Conservation (phyloP, 164 flowering plant species). For the Amborella trichopoda region DNA sequence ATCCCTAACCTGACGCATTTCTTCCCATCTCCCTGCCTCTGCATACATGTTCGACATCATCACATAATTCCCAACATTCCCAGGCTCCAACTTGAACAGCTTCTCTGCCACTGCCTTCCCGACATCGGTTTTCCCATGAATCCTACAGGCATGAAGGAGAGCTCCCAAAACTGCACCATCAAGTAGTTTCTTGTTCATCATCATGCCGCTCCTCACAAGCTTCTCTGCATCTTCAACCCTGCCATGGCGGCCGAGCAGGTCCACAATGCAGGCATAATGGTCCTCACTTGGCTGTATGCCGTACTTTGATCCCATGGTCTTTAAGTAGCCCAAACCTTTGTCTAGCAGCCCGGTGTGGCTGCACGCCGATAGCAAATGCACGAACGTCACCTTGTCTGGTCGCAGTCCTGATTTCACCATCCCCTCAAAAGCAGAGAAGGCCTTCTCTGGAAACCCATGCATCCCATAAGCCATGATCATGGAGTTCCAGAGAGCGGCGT, state of each 20-base stretch:
- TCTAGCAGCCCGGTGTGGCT: slow-evolving; percentile 14
- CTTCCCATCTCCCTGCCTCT: no score
- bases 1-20: no score
- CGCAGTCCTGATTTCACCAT: slow-evolving; percentile 14
- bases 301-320: slow-evolving; percentile 12
- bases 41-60: no score
- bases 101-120: slow-evolving; percentile 38
- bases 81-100: slow-evolving; percentile 48
- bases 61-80: slow-evolving; percentile 50
- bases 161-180: slow-evolving; percentile 77
- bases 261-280: slow-evolving; percentile 16
- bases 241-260: slow-evolving; percentile 14
- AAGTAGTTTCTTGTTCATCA: slow-evolving; percentile 27
- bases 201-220: slow-evolving; percentile 44
- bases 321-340: slow-evolving; percentile 11
- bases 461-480: slow-evolving; percentile 17
- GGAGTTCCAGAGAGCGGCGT: slow-evolving; percentile 15
- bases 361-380: slow-evolving; percentile 15
- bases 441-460: slow-evolving; percentile 11
- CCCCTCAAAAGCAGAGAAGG: slow-evolving; percentile 6
- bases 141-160: slow-evolving; percentile 49
- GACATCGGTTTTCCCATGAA: slow-evolving; percentile 35
- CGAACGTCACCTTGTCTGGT: slow-evolving; percentile 15
- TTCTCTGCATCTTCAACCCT: slow-evolving; percentile 34
- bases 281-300: slow-evolving; percentile 8